Evolutionary conservation across 2,329 filamentous ascomycete species (phyloP), one percentile per base, ranked within the genome.

Genomic region (Ciborinia camelliae): DNA sequence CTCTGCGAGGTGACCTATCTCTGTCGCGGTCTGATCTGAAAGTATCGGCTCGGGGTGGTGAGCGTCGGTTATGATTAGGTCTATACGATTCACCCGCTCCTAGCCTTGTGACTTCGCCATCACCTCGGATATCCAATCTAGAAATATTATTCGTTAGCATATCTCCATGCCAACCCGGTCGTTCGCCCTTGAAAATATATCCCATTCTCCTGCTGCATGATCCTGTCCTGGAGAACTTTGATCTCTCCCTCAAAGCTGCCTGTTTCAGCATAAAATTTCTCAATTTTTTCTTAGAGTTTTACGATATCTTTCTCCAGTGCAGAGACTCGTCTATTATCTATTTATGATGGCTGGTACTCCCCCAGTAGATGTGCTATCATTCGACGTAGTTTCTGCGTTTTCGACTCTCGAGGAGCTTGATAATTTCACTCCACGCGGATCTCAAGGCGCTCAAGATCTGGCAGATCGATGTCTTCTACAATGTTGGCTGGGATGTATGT

Each of bases 71-170:
- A 28, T 57, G 62, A 47, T 68, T 62, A 53, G 74, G 74, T 64
- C 73, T 67, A 53, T 76, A 76, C 26, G 74, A 75, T 70, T 76
- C 74, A 18, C 74, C 74, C 39, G 66, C 70, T 32, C 74, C 74
- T 65, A 75, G 69, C 62, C 68, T 71, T 37, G 73, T 75, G 23
- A 75, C 73, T 65, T 75, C 73, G 39, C 74, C 74, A 52, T 75
- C 73, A 48, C 73, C 73, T 66, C 72, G 71, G 60, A 58, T 60
- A 51, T 65, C 63, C 5, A 62, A 35, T 55, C 63, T 65, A 61
- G 26, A 41, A 48, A 57, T 18, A 55, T 57, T 37, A n/a, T 58
- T 68, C 64, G 67, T 68, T 54, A 57, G 62, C 26, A 48, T n/a
- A 32, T 45, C 55, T 55, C 47, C 18, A 48, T n/a, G 26, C 37